Evolutionary conservation across 495 filamentous ascomycete species (phyloP), one percentile per base, ranked within the genome.

Genomic region (Pyrenula massariospora): DNA sequence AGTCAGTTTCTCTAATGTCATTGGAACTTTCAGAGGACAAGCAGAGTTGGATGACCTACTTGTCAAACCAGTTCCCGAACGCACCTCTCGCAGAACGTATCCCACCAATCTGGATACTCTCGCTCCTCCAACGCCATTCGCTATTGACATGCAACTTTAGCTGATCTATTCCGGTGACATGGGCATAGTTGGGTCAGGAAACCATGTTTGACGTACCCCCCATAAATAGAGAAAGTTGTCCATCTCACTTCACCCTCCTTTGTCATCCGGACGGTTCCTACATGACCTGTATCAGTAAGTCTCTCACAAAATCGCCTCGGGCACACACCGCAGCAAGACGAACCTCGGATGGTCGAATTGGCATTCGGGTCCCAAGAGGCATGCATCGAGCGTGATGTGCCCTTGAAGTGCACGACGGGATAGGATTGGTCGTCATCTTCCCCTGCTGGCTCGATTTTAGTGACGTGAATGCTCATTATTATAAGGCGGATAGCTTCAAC

Each of bases 21-120:
- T n/a, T n/a, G n/a, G n/a, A n/a, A n/a, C n/a, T n/a, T n/a, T n/a
- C n/a, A n/a, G n/a, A n/a, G n/a, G n/a, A n/a, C n/a, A n/a, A n/a
- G n/a, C n/a, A n/a, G n/a, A n/a, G n/a, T n/a, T n/a, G n/a, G 24
- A 51, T 12, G 36, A 67, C 67, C 24, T 67, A 82, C 78, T 77
- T 82, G 56, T 86, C 83, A 59, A 86, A 86, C 84, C 84, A 86
- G 25, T 73, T 81, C 10, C 84, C 84, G 10, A 84, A 31, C 1
- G 85, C 77, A 3, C 83, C 83, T 25, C 82, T 68, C 12, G 74
- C 77, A 1, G 81, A 80, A 49, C 64, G 62, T 3, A 75, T 57
- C 0, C 84, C 84, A 10, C 84, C 84, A 19, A 86, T 58, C 66
- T 87, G 84, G 1, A 87, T 70, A 10, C 81, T 77, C 67, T 87